phyloP scores from a whole-genome alignment of 1,284 basidiomycete species.

The Vanrija sp. region DNA sequence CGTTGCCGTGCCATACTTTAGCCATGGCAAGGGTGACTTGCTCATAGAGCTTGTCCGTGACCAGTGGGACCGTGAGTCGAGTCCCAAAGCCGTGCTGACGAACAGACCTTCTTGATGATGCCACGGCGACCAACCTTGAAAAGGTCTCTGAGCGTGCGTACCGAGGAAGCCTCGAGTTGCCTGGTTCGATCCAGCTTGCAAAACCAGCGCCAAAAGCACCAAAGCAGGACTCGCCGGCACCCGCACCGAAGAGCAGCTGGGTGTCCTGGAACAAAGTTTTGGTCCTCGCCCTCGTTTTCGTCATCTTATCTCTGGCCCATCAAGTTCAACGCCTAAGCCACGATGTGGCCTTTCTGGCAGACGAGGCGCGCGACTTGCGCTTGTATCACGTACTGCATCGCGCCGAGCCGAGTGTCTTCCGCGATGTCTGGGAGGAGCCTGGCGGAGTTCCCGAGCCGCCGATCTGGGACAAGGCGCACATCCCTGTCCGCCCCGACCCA shows the following conservation, averaged over 20 bases:
- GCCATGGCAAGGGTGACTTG: constrained; percentile 13
- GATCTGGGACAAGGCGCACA: too few relatives aligned
- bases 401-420: too few relatives aligned
- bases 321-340: constrained; percentile 34
- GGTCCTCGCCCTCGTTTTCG: constrained; percentile 34
- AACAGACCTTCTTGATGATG: constrained; percentile 10
- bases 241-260: constrained; percentile 3
- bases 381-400: constrained; percentile 21
- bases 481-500: too few relatives aligned
- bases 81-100: background rate
- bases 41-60: constrained; percentile 25
- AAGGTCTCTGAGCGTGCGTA: too few relatives aligned
- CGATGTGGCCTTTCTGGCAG: constrained; percentile 36
- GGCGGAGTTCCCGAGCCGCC: too few relatives aligned
- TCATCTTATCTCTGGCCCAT: constrained; percentile 30
- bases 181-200: too few relatives aligned
- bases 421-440: too few relatives aligned
- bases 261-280: constrained; percentile 28
- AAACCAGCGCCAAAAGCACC: background rate
- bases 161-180: too few relatives aligned
- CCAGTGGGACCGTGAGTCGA: constrained; percentile 31
- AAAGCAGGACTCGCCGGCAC: background rate
- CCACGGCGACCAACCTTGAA: constrained; percentile 10
- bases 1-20: constrained; percentile 25
- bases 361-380: constrained; percentile 38